phyloP scores from a whole-genome alignment of 345 rosid species.

The Acer saccharum region DNA sequence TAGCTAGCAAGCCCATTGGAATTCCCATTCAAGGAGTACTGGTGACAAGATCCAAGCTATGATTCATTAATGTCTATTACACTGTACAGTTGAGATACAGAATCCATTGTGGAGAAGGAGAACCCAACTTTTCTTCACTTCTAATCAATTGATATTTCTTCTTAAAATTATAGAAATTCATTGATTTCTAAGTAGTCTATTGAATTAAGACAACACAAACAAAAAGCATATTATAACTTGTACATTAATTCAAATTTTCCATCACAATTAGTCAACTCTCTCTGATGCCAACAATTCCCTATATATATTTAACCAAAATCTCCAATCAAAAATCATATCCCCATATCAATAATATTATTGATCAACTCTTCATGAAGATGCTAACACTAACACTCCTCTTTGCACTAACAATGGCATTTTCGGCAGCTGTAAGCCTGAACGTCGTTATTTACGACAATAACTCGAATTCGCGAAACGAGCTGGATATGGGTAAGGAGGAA shows the following conservation, averaged over 20 bases:
- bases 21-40: too few species aligned
- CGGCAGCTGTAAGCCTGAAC: not conserved
- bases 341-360: not conserved
- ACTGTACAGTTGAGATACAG: not conserved
- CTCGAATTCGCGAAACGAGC: not conserved
- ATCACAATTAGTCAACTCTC: slow-evolving; percentile 19
- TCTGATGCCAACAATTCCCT: not conserved
- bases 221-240: slow-evolving; percentile 18
- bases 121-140: slow-evolving; percentile 19
- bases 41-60: not conserved
- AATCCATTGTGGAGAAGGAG: not conserved
- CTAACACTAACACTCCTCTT: slow-evolving; percentile 10
- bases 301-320: slow-evolving; percentile 8
- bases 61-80: not conserved
- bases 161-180: not conserved
- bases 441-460: not conserved
- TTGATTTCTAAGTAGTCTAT: slow-evolving; percentile 6
- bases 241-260: slow-evolving; percentile 11
- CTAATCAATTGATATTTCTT: slow-evolving; percentile 18
- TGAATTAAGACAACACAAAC: slow-evolving; percentile 22
- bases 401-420: slow-evolving; percentile 3
- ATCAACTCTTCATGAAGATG: slow-evolving; percentile 9
- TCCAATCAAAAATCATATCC: not conserved
- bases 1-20: too few species aligned
- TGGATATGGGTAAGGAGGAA: slow-evolving; percentile 4